These are phyloP conservation scores for Priceomyces castillae DNA, from an alignment of 805 yeast genomes.

Conservation along the genomic window DNA sequence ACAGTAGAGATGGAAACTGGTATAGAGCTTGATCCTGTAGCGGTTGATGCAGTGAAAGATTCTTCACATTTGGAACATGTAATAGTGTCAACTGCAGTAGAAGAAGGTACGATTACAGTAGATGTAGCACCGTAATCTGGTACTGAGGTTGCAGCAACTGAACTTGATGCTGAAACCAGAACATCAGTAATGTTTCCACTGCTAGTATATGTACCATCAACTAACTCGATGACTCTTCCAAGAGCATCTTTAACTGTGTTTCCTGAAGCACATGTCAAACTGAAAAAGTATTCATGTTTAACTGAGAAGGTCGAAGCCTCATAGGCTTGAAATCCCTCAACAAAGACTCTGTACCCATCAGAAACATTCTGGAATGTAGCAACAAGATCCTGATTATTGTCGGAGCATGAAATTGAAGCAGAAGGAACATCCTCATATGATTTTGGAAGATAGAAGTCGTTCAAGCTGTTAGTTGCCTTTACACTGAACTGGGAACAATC, in stretches of 20 bases:
- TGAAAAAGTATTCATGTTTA: constrained; percentile 9
- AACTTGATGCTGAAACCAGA: not conserved
- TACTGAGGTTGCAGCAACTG: not conserved
- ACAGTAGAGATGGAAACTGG: not conserved
- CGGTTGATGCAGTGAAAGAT: not conserved
- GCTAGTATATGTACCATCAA: constrained; percentile 6
- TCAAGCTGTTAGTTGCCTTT: constrained; percentile 10
- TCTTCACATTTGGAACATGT: constrained; percentile 2
- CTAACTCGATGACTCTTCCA: constrained; percentile 6
- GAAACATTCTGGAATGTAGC: constrained; percentile 9
- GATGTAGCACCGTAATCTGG: not conserved
- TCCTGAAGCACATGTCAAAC: constrained; percentile 12
- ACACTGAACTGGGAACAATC: constrained; percentile 13
- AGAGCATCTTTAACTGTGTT: constrained; percentile 2
- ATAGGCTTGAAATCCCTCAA: constrained; percentile 13
- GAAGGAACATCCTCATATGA: constrained; percentile 4
- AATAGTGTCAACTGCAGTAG: not conserved
- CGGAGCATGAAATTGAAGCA: constrained; percentile 1
- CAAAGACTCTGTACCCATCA: constrained; percentile 12
- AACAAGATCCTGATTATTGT: constrained; percentile 4
- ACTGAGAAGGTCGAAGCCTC: constrained; percentile 5
- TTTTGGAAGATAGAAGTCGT: constrained; percentile 16
- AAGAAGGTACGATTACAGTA: not conserved
- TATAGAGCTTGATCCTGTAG: not conserved
- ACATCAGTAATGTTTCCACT: constrained; percentile 3